phyloP scores from a whole-genome alignment of 306 rosid species.

The Psophocarpus tetragonolobus region DNA sequence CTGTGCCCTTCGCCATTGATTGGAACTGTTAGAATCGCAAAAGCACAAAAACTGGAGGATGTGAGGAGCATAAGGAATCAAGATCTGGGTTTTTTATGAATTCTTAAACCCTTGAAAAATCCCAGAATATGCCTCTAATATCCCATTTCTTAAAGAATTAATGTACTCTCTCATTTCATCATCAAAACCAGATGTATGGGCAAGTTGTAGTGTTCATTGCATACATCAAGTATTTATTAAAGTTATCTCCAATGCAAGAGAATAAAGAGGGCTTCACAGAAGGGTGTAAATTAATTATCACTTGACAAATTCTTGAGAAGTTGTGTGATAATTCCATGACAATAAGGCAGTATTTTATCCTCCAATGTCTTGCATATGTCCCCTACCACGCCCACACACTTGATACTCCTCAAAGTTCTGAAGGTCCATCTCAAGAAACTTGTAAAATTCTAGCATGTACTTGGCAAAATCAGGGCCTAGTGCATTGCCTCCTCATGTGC shows the following conservation, averaged over 20 bases:
- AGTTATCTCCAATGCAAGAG: conserved; percentile 89
- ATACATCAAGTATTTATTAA: conserved; percentile 79
- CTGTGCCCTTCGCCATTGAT: too few relatives aligned
- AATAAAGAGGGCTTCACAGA: conserved; percentile 89
- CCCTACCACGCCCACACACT: conserved; percentile 96
- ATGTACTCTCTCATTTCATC: conserved; percentile 84
- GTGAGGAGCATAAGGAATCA: conserved; percentile 84
- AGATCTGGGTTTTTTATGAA: conserved; percentile 77
- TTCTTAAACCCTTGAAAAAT: conserved; percentile 90
- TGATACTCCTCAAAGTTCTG: conserved; percentile 95
- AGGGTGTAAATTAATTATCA: conserved; percentile 82
- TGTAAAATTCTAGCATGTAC: conserved; percentile 78
- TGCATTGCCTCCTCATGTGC: conserved; percentile 91
- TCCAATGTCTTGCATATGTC: conserved; percentile 91
- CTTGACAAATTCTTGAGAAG: conserved; percentile 87
- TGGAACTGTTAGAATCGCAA: too few relatives aligned
- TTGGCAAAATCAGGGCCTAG: conserved; percentile 79
- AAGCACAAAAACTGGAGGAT: conserved; percentile 87
- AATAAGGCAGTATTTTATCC: conserved; percentile 79
- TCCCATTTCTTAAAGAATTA: conserved; percentile 86
- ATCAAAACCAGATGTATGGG: conserved; percentile 69
- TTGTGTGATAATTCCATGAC: conserved; percentile 92
- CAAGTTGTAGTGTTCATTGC: conserved; percentile 89
- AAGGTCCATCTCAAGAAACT: conserved; percentile 81
- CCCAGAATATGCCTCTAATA: conserved; percentile 94